These are phyloP conservation scores for Pseudocercospora crystallina DNA, from an alignment of 2,329 filamentous ascomycete genomes.

Conservation along the genomic window DNA sequence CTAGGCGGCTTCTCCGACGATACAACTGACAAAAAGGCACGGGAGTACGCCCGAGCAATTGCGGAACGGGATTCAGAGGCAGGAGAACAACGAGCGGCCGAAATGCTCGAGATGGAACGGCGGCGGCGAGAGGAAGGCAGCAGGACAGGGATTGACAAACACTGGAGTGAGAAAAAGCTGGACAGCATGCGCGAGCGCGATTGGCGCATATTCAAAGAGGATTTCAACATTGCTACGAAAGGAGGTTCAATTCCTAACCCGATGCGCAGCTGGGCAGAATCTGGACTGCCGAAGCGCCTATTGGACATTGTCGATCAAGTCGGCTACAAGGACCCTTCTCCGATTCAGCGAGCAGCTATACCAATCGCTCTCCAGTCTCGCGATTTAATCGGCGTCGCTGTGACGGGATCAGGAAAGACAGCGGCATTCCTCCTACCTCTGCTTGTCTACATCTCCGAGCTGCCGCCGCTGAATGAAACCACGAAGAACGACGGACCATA, in stretches of 20 bases:
- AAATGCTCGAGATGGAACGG: conserved; percentile 82
- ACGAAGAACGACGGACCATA: conserved; percentile 96
- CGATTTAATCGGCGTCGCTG: conserved; percentile 96
- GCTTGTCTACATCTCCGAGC: conserved; percentile 88
- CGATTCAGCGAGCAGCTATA: conserved; percentile 91
- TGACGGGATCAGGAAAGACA: conserved; percentile 97
- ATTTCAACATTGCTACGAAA: conserved; percentile 95
- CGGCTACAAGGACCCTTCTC: conserved; percentile 86
- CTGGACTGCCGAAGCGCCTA: conserved; percentile 71
- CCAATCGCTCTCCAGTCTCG: conserved; percentile 89
- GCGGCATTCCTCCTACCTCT: conserved; percentile 90
- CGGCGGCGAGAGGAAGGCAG: conserved; percentile 70
- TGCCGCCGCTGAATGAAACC: conserved; percentile 78
- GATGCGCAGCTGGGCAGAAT: conserved; percentile 93
- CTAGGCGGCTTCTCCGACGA: conserved; percentile 67
- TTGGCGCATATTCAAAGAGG: conserved; percentile 99
- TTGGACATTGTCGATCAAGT: conserved; percentile 80
- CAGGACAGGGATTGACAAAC: conserved; percentile 78
- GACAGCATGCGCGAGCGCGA: conserved; percentile 95
- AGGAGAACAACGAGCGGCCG: conserved; percentile 71
- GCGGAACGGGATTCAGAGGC: conserved; percentile 73
- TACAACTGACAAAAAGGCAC: conserved; percentile 49
- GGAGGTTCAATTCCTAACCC: conserved; percentile 90
- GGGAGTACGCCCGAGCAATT: conserved; percentile 66
- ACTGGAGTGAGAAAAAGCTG: conserved; percentile 92